Evolutionary conservation across 2,329 filamentous ascomycete species (phyloP), one percentile per base, ranked within the genome.

Genomic region (Arthroderma uncinatum): DNA sequence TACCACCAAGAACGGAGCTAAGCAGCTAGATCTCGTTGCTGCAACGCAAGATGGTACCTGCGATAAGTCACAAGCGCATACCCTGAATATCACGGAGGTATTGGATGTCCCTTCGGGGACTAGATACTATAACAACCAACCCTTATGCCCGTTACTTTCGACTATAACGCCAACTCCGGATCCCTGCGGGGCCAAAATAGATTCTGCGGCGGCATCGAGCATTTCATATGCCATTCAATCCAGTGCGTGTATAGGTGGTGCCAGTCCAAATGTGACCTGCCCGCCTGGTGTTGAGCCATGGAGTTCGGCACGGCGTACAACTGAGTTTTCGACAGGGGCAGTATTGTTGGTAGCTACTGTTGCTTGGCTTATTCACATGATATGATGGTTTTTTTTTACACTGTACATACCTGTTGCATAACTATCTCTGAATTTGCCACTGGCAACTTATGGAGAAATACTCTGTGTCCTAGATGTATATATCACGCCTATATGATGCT

Each of bases 1-100:
- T 39, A 57, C 55, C 28, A 53, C 55, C 0, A 40, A 42, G 4
- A 55, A 55, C 3, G 34, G 36, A 2, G 37, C 8, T 14, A 8
- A 40, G 14, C 16, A 23, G 37, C 34, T 21, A 4, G 37, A 55
- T 28, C 53, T 55, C 12, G 53, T 55, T 23, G 53, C 53, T 44
- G 53, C 53, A 23, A 55, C 53, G 2, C 36, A 55, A 30, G 53
- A 55, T 30, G 53, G 4, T 19, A 16, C 16, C 37, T 44, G 53
- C 19, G 36, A 55, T 12, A 55, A 40, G 19, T 28, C n/a, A 4
- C 2, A 8, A 2, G 16, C 2, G 8, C 28, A 42, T 30, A 25
- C 53, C 5, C 10, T 55, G 4, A 55, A 55, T 25, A 44, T 55
- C 10, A 55, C 53, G 12, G 9, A 12, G 7, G 4, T 44, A 16